These are phyloP conservation scores for Graphilbum ipis-grandicollis DNA, from an alignment of 2,329 filamentous ascomycete genomes.

Conservation along the genomic window DNA sequence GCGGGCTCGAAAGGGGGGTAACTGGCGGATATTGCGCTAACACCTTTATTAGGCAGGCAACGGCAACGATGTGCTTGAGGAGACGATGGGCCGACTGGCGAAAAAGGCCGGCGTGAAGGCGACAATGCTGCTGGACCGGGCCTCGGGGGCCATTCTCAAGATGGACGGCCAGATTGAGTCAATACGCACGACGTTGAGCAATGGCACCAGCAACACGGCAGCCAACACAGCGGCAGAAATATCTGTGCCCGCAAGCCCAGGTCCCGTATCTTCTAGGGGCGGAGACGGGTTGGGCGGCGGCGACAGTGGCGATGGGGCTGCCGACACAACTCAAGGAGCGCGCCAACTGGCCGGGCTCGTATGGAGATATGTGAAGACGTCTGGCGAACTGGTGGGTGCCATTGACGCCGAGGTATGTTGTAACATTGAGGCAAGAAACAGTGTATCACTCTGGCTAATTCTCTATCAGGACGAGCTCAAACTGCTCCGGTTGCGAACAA, in stretches of 20 bases:
- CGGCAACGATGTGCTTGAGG: constrained; percentile 43
- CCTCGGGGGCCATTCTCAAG: constrained; percentile 56
- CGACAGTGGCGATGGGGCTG: constrained; percentile 6
- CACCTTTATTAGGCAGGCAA: constrained; percentile 16
- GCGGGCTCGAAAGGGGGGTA: background rate
- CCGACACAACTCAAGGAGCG: constrained; percentile 25
- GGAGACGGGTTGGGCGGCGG: constrained; percentile 26
- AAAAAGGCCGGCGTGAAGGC: constrained; percentile 68
- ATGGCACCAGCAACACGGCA: constrained; percentile 1
- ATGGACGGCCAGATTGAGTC: constrained; percentile 52
- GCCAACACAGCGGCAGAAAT: background rate
- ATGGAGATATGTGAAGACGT: constrained; percentile 56
- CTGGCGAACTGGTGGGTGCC: constrained; percentile 52
- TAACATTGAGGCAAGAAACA: too few species aligned
- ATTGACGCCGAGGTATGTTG: constrained; percentile 47
- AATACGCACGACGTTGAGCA: constrained; percentile 25
- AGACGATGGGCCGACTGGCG: constrained; percentile 50
- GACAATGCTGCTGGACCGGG: constrained; percentile 56
- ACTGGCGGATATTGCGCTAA: background rate
- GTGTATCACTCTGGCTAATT: constrained; percentile 1
- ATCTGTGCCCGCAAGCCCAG: constrained; percentile 1
- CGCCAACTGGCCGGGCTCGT: constrained; percentile 62
- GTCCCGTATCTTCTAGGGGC: too few species aligned
- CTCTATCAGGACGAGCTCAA: constrained; percentile 51
- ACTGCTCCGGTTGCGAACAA: constrained; percentile 60